Evolutionary conservation across 805 yeast genomes (phyloP), one percentile per base, ranked within the genome.

Genomic region (Hanseniaspora lindneri): DNA sequence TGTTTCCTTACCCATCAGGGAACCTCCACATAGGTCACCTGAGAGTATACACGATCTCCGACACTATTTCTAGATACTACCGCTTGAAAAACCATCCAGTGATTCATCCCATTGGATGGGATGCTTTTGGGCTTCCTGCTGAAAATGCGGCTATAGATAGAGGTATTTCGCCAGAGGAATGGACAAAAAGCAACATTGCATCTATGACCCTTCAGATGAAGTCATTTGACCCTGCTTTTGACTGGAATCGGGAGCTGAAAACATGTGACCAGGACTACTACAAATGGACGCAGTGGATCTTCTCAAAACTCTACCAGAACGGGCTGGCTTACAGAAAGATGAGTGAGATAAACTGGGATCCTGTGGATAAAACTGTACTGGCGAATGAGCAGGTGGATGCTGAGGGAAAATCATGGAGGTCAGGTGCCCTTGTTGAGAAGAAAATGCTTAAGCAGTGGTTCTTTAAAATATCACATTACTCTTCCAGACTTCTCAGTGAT

Each of bases 81-180:
- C 69, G 92, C 54, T 72, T 84, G 65, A 75, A 73, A 44, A 96
- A 96, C 1, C 74, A 71, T 55, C 66, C 78, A 33, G 95, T 89
- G 13, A 70, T 89, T 2, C 95, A 92, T 60, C 96, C 97, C 0
- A 88, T 92, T 94, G 98, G 98, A 0, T 92, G 96, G 96, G 98
- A 92, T 68, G 95, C 97, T 0, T 92, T 92, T 70, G 98, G 98
- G 1, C 69, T 92, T 24, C 98, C 98, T 0, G 98, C 98, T 0
- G 98, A 92, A 61, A 92, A 92, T 62, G 98, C 98, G 0, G 98
- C 98, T 0, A 79, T 86, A 27, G 95, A 88, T 61, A 67, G 94
- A 53, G 77, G 77, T 1, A 71, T 85, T 11, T 77, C 76, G 53
- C 96, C 98, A 0, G 74, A 76, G 0, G 72, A 63, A 1, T 92